A percentile compares a stretch with the other conserved stretches of the same genome.
Conservation (phyloP, 805 yeast species). For the baker's yeast (Saccharomyces cerevisiae) region DNA sequence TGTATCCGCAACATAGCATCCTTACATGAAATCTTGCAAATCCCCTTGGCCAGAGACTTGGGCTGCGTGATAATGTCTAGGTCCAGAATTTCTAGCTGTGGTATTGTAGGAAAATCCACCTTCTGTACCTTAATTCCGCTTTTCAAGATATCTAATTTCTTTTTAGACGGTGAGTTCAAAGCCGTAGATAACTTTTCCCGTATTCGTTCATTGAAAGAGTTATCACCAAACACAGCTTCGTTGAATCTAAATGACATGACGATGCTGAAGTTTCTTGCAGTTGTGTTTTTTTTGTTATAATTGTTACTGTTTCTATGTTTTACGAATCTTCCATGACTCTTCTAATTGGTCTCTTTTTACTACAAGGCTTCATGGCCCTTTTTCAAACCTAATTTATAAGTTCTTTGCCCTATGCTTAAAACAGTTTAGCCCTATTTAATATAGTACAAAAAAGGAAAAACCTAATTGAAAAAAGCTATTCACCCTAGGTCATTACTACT, state of each 20-base stretch:
- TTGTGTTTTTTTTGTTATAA: background rate
- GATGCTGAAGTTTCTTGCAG: background rate
- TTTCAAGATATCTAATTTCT: conserved; percentile 17
- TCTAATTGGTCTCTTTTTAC: background rate
- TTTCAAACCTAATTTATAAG: background rate
- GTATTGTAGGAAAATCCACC: conserved; percentile 25
- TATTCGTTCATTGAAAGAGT: conserved; percentile 25
- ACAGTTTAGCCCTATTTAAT: too few relatives aligned
- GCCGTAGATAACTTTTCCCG: conserved; percentile 22
- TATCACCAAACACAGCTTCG: conserved; percentile 22
- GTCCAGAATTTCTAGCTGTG: conserved; percentile 29
- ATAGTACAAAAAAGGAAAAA: too few relatives aligned
- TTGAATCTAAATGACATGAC: conserved; percentile 29
- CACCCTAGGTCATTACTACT: background rate
- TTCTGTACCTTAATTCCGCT: conserved; percentile 27
- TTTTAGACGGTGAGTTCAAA: conserved; percentile 14
- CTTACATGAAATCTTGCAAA: conserved; percentile 28
- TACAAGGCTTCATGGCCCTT: background rate
- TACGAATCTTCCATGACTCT: background rate
- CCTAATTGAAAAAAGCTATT: too few relatives aligned
- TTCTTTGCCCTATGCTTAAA: background rate
- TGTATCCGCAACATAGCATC: conserved; percentile 28
- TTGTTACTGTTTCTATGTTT: background rate
- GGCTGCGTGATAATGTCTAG: conserved; percentile 27
- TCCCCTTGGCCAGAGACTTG: conserved; percentile 28